Evolutionary conservation across 2,329 filamentous ascomycete species (phyloP).

Genomic region (Fusarium devonianum): DNA sequence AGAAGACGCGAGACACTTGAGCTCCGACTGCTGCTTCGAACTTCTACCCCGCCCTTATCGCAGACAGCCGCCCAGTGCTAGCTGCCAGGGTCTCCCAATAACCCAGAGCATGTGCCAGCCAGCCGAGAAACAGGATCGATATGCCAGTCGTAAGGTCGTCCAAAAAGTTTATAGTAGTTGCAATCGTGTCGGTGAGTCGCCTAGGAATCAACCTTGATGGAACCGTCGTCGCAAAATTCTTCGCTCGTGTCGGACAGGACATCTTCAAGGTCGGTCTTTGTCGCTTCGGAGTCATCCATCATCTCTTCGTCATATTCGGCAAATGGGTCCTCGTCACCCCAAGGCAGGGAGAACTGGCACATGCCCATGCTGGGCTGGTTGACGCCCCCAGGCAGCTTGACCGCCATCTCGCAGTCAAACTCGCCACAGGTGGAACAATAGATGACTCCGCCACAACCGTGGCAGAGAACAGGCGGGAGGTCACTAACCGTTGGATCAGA

Average conservation of each 20-base stretch:
- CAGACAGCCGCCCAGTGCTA: constrained; percentile 28
- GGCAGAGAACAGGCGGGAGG: constrained; percentile 53
- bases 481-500: constrained; percentile 98
- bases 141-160: constrained; percentile 24
- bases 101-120: constrained; percentile 40
- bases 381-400: constrained; percentile 23
- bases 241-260: constrained; percentile 33
- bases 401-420: constrained; percentile 36
- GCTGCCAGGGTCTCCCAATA: constrained; percentile 20
- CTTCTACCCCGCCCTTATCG: constrained; percentile 27
- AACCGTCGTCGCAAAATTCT: constrained; percentile 34
- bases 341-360: constrained; percentile 42
- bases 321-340: constrained; percentile 44
- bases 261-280: constrained; percentile 29
- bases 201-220: constrained; percentile 30
- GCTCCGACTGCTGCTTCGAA: constrained; percentile 38
- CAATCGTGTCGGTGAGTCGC: constrained; percentile 5
- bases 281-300: constrained; percentile 38
- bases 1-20: constrained; percentile 37
- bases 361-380: constrained; percentile 41
- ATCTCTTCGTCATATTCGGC: constrained; percentile 51
- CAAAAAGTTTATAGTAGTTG: constrained; percentile 7
- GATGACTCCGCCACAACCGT: constrained; percentile 56
- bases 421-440: constrained; percentile 51
- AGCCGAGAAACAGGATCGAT: constrained; percentile 12